Base-by-base conservation (phyloP, 805 yeast species). In the Brettanomyces naardenensis region DNA sequence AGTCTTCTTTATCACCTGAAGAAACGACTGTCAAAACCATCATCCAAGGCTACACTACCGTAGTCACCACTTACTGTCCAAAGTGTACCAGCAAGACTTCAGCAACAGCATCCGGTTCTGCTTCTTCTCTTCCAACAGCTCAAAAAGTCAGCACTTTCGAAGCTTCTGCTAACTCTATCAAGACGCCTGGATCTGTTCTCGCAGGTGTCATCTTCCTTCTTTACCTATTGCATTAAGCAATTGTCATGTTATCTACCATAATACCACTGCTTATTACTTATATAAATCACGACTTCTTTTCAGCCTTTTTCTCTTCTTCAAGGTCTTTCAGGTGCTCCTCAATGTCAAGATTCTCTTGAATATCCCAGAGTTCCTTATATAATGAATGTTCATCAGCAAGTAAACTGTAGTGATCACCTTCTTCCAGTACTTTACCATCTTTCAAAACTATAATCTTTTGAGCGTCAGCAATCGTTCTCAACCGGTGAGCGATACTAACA, bases 381-480 rank as follows among this genome's bases (percentile, higher is more conserved):
- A 90, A 64, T 0, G 95, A 80, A 5, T 61, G 64, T 1, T 66
- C 65, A 31, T 64, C 61, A 7, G 56, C 59, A 35, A 92, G 56
- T 23, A 92, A 68, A 19, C 67, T 71, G 26, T 62, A 58, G 56
- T 92, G 98, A 0, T 78, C 76, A 26, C 98, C 98, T 58, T 87
- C 90, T 56, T 92, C 98, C 31, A 71, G 75, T 13, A 92, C 95
- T 4, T 57, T 42, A 6, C 98, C 98, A 37, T 73, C 70, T 38
- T 78, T 72, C 43, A 92, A 64, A 2, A 90, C 97, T 44, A 92
- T 84, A 50, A 92, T 92, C 64, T 85, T 87, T 53, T 92, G 97
- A 2, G 95, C 70, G 55, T 90, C 97, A 10, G 95, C 94, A 37
- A 92, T 84, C 0, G 97, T 92, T 56, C 97, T 71, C 53, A 90